A percentile compares a stretch with the other conserved stretches of the same genome.
Evolutionary conservation across 805 yeast species (phyloP).

Genomic region (Cyberlindnera galapagoensis): DNA sequence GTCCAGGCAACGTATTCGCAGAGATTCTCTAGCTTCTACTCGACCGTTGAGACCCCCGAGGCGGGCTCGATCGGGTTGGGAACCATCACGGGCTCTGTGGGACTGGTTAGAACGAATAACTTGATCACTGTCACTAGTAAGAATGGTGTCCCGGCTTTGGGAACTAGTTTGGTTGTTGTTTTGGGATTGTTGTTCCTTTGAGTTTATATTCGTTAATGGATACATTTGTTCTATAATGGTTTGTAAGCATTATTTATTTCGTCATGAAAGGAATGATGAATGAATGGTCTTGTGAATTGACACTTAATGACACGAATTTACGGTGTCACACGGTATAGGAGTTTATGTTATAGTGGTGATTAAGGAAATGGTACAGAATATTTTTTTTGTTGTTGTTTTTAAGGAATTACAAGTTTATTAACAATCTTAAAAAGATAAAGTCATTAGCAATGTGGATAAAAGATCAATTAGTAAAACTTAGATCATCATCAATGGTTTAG

Average conservation of each 20-base stretch:
- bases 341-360: no score
- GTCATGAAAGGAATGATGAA: neutral
- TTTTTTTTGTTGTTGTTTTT: no score
- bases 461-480: no score
- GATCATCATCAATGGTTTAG: constrained; percentile 24
- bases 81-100: constrained; percentile 60
- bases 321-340: no score
- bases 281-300: no score
- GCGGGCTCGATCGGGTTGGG: constrained; percentile 81
- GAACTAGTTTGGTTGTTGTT: constrained; percentile 15
- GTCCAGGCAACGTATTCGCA: constrained; percentile 51
- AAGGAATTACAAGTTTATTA: constrained; percentile 2
- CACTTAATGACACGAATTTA: no score
- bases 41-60: constrained; percentile 40
- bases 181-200: constrained; percentile 15
- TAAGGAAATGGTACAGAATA: no score
- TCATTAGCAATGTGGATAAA: no score
- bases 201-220: neutral
- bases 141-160: constrained; percentile 10
- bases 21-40: constrained; percentile 39
- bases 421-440: neutral
- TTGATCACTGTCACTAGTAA: constrained; percentile 31
- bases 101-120: constrained; percentile 44
- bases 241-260: no score
- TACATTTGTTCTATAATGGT: no score